phyloP scores from a whole-genome alignment of 2,329 filamentous ascomycete species.

The Ophiostoma quercus region DNA sequence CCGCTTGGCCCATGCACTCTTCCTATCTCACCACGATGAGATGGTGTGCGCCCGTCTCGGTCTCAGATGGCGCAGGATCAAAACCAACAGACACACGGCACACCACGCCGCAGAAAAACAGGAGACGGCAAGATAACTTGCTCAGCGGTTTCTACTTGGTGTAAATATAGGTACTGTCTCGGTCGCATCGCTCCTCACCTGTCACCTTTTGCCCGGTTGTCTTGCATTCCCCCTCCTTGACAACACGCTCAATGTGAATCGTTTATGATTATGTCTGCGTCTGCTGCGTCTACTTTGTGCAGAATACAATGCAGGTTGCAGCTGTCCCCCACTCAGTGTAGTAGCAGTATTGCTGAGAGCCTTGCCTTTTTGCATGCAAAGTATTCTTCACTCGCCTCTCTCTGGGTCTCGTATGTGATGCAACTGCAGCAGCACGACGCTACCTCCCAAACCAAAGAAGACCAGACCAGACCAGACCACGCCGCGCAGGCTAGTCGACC shows the following conservation, averaged over 20 bases:
- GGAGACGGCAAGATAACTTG: background rate
- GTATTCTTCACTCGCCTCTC: background rate
- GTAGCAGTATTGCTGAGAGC: background rate
- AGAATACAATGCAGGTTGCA: background rate
- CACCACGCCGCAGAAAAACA: background rate
- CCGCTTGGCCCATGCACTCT: slow-evolving; percentile 13
- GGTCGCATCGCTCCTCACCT: background rate
- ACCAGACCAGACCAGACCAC: background rate
- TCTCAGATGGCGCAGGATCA: background rate
- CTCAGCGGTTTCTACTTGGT: background rate
- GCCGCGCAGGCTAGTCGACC: slow-evolving; percentile 12
- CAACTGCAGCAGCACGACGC: background rate
- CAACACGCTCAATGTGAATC: no score
- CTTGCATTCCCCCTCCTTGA: background rate
- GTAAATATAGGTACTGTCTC: background rate
- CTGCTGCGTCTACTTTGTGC: background rate
- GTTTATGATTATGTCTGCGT: no score
- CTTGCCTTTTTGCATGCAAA: background rate
- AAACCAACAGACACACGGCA: slow-evolving; percentile 15
- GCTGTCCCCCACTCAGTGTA: background rate
- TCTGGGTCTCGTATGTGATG: background rate
- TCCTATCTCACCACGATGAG: slow-evolving; percentile 18
- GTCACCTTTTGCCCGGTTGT: background rate
- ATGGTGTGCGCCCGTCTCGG: background rate
- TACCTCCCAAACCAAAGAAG: background rate